Evolutionary conservation across 768 basidiomycete genomes (phyloP).

Genomic region (Amylocystis lapponica): DNA sequence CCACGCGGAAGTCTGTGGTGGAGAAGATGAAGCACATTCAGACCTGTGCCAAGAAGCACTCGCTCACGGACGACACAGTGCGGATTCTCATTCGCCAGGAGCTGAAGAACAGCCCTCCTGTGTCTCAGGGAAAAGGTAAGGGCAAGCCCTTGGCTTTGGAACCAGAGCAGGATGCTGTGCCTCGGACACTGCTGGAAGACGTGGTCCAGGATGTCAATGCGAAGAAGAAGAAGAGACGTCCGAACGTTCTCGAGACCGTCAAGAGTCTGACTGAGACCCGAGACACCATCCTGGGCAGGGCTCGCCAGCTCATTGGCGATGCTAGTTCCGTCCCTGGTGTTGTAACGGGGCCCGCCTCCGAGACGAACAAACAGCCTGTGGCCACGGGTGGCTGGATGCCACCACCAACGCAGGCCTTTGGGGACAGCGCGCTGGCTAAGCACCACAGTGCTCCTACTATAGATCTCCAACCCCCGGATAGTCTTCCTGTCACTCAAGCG

Average conservation of each 20-base stretch:
- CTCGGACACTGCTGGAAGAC: conserved; percentile 45
- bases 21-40: conserved; percentile 67
- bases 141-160: conserved; percentile 5
- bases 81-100: conserved; percentile 46
- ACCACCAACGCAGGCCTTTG: conserved; percentile 29
- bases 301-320: conserved; percentile 28
- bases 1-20: conserved; percentile 51
- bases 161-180: conserved; percentile 13
- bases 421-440: conserved; percentile 29
- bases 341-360: not conserved
- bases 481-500: conserved; percentile 5
- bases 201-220: conserved; percentile 41
- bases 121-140: conserved; percentile 12
- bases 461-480: not conserved
- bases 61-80: conserved; percentile 50
- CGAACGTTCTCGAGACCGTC: conserved; percentile 37
- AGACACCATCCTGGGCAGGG: conserved; percentile 33
- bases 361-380: not conserved
- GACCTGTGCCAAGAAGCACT: conserved; percentile 59
- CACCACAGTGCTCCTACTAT: not conserved
- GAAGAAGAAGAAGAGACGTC: conserved; percentile 38
- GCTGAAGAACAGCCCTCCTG: conserved; percentile 19
- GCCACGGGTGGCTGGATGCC: conserved; percentile 2
- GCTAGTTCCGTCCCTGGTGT: not conserved
- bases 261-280: conserved; percentile 43